These are phyloP conservation scores for Phialophora chinensis DNA, from an alignment of 2,329 filamentous ascomycete genomes.

Conservation along the genomic window DNA sequence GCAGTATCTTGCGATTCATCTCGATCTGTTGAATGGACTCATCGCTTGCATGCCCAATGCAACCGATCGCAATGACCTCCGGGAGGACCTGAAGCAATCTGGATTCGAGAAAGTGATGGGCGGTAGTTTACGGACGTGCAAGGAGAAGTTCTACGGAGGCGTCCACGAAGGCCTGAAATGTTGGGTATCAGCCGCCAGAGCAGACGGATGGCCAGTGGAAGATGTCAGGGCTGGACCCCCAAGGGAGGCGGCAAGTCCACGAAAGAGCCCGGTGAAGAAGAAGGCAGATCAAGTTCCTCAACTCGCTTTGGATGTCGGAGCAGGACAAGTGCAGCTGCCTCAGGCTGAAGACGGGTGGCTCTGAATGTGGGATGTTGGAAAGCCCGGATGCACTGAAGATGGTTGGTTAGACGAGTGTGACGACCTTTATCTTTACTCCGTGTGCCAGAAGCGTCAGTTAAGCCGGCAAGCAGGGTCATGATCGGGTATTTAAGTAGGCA, in stretches of 20 bases:
- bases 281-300: constrained; percentile 58
- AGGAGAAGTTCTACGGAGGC: constrained; percentile 94
- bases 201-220: constrained; percentile 85
- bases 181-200: constrained; percentile 85
- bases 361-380: constrained; percentile 17
- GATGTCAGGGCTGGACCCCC: constrained; percentile 69
- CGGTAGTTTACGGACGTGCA: constrained; percentile 82
- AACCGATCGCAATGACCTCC: constrained; percentile 75
- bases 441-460: background rate
- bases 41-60: constrained; percentile 76
- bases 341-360: constrained; percentile 37
- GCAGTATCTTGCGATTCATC: constrained; percentile 89
- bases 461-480: constrained; percentile 2
- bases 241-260: constrained; percentile 47
- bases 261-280: constrained; percentile 60
- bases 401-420: constrained; percentile 20
- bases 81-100: constrained; percentile 77
- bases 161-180: constrained; percentile 88
- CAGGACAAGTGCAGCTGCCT: constrained; percentile 27
- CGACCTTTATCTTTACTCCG: constrained; percentile 8
- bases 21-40: constrained; percentile 91
- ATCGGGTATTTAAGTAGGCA: constrained; percentile 1
- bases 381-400: background rate
- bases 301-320: constrained; percentile 58
- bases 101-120: constrained; percentile 93